phyloP scores from a whole-genome alignment of 2,329 filamentous ascomycete species.

The Exophiala mesophila region DNA sequence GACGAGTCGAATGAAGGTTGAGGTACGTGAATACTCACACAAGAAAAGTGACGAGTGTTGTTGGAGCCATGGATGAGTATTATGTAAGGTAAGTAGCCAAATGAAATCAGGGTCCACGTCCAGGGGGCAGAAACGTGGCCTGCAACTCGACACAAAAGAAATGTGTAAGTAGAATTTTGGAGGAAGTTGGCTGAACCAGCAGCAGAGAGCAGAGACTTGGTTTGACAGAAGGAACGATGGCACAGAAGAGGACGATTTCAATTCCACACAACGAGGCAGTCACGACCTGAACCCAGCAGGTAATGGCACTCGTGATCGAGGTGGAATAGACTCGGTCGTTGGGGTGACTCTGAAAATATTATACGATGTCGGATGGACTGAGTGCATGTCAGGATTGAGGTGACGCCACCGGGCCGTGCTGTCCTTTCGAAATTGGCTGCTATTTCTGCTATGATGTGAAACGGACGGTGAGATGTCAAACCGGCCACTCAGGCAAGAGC shows the following conservation, averaged over 20 bases:
- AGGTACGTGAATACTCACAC: slow-evolving; percentile 24
- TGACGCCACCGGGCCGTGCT: slow-evolving; percentile 2
- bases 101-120: background rate
- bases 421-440: slow-evolving; percentile 1
- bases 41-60: slow-evolving; percentile 32
- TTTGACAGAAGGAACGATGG: background rate
- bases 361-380: no score
- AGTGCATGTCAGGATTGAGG: background rate
- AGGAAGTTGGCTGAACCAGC: slow-evolving; percentile 1
- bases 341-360: background rate
- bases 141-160: no score
- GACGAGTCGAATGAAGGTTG: no score
- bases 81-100: slow-evolving; percentile 8
- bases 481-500: background rate
- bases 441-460: slow-evolving; percentile 3
- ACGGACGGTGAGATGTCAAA: background rate
- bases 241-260: background rate
- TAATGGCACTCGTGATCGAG: slow-evolving; percentile 1
- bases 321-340: background rate
- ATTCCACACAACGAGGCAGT: background rate
- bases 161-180: no score
- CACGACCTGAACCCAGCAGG: background rate
- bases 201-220: background rate
- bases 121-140: no score
- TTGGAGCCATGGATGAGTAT: slow-evolving; percentile 25